Base-by-base conservation (phyloP, 306 rosid genomes). In the Carpinus fangiana region DNA sequence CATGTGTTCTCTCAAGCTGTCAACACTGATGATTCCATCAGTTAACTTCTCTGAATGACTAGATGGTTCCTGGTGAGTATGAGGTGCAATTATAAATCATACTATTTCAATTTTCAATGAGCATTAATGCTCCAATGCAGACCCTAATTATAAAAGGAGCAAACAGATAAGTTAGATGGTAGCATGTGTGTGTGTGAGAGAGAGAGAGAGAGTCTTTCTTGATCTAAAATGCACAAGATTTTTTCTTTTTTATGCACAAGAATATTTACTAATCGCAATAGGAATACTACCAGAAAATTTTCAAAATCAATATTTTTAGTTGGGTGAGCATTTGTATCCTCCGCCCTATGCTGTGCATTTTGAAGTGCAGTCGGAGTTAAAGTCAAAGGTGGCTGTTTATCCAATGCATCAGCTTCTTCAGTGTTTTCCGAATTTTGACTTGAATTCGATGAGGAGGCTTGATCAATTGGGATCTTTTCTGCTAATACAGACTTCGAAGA, bases 401-500 rank as follows among this genome's bases (percentile, higher is more conserved):
- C 64, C 12, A 41, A 72, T 18, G 46, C 78, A 82, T 57, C 74
- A 43, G 73, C 80, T 71, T 73, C 79, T 21, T 31, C 14, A 75
- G 52, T 23, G 76, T 53, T 67, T 36, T 77, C 87, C 3, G 36
- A 28, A 86, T 78, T 70, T 60, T 76, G 83, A 76, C 70, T 76
- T 61, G 38, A 79, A 76, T 48, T 18, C 34, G 84, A 76, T 23
- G 85, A 71, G 12, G 83, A 54, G 46, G 60, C 55, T 12, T 79
- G 86, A 31, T 86, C 82, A 70, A 59, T 55, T 41, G 45, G 45
- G 45, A 41, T 41, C 7, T 41, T 41, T 41, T 41, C 45, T 41
- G 45, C 8, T 41, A 41, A 41, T 41, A 41, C 8, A 28, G 90
- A 84, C 45, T 82, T 85, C 31, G 89, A 90, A 47, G 93, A 87